phyloP scores from a whole-genome alignment of 2,329 filamentous ascomycete species.

The Curvularia lunata region DNA sequence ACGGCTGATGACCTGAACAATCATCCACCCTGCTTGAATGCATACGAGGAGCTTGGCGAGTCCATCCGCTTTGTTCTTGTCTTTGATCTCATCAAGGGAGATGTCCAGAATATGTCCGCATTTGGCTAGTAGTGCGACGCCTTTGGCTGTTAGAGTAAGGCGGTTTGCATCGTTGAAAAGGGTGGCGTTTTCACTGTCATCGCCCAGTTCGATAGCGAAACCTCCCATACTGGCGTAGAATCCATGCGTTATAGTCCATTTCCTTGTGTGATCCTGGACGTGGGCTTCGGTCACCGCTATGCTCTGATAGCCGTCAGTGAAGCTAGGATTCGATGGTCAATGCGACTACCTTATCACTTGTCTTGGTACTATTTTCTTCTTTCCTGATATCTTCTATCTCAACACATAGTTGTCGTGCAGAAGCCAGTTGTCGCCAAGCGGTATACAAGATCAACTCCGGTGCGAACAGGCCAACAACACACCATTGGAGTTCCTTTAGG shows the following conservation, averaged over 20 bases:
- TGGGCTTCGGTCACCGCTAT: background rate
- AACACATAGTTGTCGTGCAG: constrained; percentile 14
- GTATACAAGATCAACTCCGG: constrained; percentile 22
- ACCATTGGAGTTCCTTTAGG: constrained; percentile 16
- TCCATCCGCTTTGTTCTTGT: constrained; percentile 29
- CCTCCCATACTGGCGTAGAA: constrained; percentile 26
- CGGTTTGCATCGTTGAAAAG: background rate
- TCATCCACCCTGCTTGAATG: constrained; percentile 38
- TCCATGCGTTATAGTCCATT: constrained; percentile 22
- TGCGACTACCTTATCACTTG: background rate
- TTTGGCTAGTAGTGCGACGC: constrained; percentile 8
- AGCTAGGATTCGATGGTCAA: background rate
- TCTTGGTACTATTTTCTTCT: background rate
- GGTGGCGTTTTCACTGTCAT: background rate
- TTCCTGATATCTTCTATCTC: constrained; percentile 9
- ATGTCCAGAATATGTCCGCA: constrained; percentile 4
- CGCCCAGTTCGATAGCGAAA: constrained; percentile 20
- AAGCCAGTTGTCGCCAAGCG: constrained; percentile 20
- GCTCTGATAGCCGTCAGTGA: background rate
- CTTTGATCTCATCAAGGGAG: constrained; percentile 19
- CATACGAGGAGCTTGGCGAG: constrained; percentile 30
- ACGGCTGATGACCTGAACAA: constrained; percentile 30
- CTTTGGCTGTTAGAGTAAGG: background rate
- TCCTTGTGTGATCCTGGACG: background rate
- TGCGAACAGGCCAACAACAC: constrained; percentile 21